Percentiles rank a stretch among this genome's conserved stretches.
These are phyloP conservation scores for Arabidopsis suecica DNA, from an alignment of 345 rosid species.

Conservation along the genomic window DNA sequence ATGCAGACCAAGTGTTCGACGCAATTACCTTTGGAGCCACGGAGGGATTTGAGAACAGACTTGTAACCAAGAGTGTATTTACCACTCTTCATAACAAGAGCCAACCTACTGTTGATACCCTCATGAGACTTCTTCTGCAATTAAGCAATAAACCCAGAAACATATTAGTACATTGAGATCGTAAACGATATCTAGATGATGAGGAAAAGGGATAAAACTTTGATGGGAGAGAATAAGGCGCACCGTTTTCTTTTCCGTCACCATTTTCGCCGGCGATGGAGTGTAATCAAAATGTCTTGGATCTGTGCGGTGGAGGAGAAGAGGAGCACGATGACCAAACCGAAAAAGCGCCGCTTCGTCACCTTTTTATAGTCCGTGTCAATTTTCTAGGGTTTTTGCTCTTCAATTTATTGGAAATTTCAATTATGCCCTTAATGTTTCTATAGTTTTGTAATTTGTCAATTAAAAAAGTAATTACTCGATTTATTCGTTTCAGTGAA, in stretches of 20 bases:
- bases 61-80: slow-evolving; percentile 76
- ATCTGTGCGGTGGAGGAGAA: slow-evolving; percentile 26
- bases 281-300: background rate
- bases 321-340: slow-evolving; percentile 9
- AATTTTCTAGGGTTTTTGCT: slow-evolving; percentile 34
- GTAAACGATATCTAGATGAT: background rate
- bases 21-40: slow-evolving; percentile 63
- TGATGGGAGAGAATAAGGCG: background rate
- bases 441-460: background rate
- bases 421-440: background rate
- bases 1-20: slow-evolving; percentile 40
- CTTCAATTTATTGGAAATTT: background rate
- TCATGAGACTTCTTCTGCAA: slow-evolving; percentile 89
- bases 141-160: background rate
- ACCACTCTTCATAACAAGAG: slow-evolving; percentile 86
- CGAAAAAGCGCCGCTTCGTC: background rate
- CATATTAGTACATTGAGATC: background rate
- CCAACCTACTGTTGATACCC: slow-evolving; percentile 80
- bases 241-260: slow-evolving; percentile 71
- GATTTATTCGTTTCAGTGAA: background rate
- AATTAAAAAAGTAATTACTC: background rate
- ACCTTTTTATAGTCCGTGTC: slow-evolving; percentile 5
- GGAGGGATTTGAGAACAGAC: slow-evolving; percentile 70
- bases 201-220: background rate
- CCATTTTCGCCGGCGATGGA: slow-evolving; percentile 49